A percentile compares a stretch with the other conserved stretches of the same genome.
Conservation (phyloP, 2,329 filamentous ascomycete genomes). For the Arthrinium puccinioides region DNA sequence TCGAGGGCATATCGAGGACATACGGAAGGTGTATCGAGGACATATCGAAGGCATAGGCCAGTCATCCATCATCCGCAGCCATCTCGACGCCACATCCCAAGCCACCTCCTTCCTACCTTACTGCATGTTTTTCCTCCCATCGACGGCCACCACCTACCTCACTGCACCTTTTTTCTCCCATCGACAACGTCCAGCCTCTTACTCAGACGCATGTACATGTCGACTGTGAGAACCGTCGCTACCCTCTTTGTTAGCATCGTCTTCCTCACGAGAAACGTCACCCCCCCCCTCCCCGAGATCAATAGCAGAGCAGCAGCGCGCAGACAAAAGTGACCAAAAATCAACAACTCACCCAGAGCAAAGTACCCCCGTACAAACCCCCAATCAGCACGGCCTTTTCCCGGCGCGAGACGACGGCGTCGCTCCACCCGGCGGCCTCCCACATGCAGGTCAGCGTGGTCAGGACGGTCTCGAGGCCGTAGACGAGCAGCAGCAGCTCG, state of each 20-base stretch:
- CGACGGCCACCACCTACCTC: conserved; percentile 3
- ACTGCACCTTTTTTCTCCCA: conserved; percentile 34
- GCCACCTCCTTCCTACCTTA: no score
- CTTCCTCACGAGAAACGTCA: neutral
- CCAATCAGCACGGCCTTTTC: conserved; percentile 39
- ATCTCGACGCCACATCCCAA: no score
- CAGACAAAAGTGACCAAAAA: conserved; percentile 6
- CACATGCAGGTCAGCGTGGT: conserved; percentile 44
- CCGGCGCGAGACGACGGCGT: conserved; percentile 31
- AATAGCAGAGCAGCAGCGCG: neutral
- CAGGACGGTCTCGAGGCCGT: conserved; percentile 42
- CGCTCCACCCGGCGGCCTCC: conserved; percentile 42
- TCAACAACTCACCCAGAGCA: conserved; percentile 39
- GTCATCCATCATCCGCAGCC: no score
- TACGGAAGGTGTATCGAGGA: no score
- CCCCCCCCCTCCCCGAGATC: neutral
- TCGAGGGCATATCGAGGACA: no score
- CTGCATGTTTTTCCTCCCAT: neutral
- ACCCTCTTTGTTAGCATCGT: neutral
- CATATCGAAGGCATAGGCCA: no score
- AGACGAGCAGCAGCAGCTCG: conserved; percentile 45
- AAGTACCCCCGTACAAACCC: conserved; percentile 46
- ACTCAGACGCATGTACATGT: conserved; percentile 48
- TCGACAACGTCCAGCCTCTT: conserved; percentile 28
- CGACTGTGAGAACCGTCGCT: conserved; percentile 43